Evolutionary conservation across 2,329 filamentous ascomycete genomes (phyloP).

Genomic region (Colletotrichum coccodes): DNA sequence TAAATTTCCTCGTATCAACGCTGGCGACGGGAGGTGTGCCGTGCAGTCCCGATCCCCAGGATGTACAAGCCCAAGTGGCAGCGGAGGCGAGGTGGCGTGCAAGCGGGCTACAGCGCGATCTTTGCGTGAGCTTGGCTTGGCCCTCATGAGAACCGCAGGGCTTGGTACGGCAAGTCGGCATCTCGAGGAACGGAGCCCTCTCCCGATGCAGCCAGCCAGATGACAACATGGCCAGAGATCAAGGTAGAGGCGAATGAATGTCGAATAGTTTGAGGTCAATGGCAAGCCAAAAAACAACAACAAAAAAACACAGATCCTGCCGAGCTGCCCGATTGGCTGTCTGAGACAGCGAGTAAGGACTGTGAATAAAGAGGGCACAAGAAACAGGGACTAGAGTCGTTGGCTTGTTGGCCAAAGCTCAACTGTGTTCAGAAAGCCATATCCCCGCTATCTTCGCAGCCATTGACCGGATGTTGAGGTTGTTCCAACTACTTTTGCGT

Average conservation of each 20-base stretch:
- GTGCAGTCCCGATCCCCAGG: neutral
- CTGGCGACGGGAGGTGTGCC: neutral
- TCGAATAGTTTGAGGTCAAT: neutral
- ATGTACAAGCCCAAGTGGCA: neutral
- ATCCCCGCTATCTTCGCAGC: neutral
- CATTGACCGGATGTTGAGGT: neutral
- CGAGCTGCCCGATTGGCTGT: neutral
- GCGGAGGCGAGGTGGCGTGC: slow-evolving; percentile 21
- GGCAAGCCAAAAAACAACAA: neutral
- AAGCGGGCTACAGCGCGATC: slow-evolving; percentile 12
- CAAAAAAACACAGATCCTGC: neutral
- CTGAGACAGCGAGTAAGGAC: neutral
- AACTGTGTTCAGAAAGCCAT: neutral
- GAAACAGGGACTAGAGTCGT: slow-evolving; percentile 3
- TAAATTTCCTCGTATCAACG: neutral
- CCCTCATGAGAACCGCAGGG: slow-evolving; percentile 9
- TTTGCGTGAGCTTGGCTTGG: neutral
- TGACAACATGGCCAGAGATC: slow-evolving; percentile 18
- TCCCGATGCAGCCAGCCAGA: slow-evolving; percentile 19
- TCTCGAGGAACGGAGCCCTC: slow-evolving; percentile 15
- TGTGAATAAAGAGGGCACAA: neutral
- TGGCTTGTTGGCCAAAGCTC: neutral
- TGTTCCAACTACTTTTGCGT: neutral
- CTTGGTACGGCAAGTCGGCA: slow-evolving; percentile 33
- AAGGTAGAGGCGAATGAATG: neutral